These are phyloP conservation scores for Acer campestre DNA, from an alignment of 345 rosid species.

Conservation along the genomic window DNA sequence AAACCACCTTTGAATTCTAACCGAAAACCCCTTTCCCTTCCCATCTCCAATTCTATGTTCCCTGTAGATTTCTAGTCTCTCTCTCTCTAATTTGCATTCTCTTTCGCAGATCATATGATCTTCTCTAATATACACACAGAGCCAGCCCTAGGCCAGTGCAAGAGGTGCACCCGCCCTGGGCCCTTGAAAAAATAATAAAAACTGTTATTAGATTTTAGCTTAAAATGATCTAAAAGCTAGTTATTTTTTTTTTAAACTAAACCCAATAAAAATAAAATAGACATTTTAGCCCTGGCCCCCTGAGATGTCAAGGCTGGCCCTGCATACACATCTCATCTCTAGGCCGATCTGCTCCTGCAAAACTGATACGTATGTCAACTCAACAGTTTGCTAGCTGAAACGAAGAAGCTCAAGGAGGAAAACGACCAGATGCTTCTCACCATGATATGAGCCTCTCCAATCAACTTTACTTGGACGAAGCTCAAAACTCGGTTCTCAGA, in stretches of 20 bases:
- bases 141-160: neutral
- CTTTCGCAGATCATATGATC: neutral
- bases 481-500: slow-evolving; percentile 42
- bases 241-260: too few species aligned
- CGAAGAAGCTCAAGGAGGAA: slow-evolving; percentile 29
- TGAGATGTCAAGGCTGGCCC: too few species aligned
- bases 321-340: slow-evolving; percentile 28
- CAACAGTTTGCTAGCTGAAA: slow-evolving; percentile 34
- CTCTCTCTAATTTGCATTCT: neutral
- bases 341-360: slow-evolving; percentile 34
- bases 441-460: slow-evolving; percentile 26
- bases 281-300: too few species aligned
- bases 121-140: too few species aligned
- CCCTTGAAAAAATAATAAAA: too few species aligned
- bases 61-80: neutral
- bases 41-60: slow-evolving; percentile 12
- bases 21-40: slow-evolving; percentile 24
- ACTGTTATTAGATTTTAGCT: too few species aligned
- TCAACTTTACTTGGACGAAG: slow-evolving; percentile 30
- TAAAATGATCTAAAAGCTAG: too few species aligned
- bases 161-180: too few species aligned
- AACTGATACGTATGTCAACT: slow-evolving; percentile 35
- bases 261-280: too few species aligned
- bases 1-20: slow-evolving; percentile 23
- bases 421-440: slow-evolving; percentile 33